These are phyloP conservation scores for Aspergillus cavernicola DNA, from an alignment of 495 filamentous ascomycete species.

Conservation along the genomic window DNA sequence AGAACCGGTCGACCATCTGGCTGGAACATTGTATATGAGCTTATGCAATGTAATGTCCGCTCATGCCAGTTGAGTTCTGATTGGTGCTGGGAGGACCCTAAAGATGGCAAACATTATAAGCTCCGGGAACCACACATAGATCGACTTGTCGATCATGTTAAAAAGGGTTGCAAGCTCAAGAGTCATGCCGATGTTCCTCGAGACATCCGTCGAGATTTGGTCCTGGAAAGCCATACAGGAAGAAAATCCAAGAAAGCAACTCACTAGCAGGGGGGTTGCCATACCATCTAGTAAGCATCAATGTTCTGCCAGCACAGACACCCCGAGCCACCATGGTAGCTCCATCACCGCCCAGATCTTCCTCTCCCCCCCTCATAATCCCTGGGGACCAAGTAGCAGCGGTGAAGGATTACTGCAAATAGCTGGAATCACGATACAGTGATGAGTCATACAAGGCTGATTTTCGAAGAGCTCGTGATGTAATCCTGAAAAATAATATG, in stretches of 20 bases:
- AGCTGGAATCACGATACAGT: slow-evolving; percentile 18
- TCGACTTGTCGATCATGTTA: background rate
- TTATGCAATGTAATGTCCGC: background rate
- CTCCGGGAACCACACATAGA: background rate
- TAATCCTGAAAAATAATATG: slow-evolving; percentile 18
- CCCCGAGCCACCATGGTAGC: background rate
- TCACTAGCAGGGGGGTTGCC: background rate
- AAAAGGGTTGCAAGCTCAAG: background rate
- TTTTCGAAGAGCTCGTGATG: slow-evolving; percentile 18
- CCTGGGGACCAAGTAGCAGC: background rate
- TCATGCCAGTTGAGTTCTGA: background rate
- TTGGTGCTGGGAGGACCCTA: background rate
- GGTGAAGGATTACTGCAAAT: slow-evolving; percentile 19
- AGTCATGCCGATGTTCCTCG: background rate
- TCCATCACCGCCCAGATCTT: background rate
- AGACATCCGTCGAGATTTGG: background rate
- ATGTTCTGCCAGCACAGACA: background rate
- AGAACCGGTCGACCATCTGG: background rate
- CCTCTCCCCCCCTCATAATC: background rate
- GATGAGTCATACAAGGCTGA: slow-evolving; percentile 22
- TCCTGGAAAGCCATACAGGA: background rate
- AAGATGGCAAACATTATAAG: background rate
- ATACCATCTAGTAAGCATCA: background rate
- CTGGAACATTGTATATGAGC: background rate
- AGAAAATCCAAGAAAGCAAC: background rate